These are phyloP conservation scores for Cladosporium sp. DNA, from an alignment of 2,329 filamentous ascomycete genomes.

Conservation along the genomic window DNA sequence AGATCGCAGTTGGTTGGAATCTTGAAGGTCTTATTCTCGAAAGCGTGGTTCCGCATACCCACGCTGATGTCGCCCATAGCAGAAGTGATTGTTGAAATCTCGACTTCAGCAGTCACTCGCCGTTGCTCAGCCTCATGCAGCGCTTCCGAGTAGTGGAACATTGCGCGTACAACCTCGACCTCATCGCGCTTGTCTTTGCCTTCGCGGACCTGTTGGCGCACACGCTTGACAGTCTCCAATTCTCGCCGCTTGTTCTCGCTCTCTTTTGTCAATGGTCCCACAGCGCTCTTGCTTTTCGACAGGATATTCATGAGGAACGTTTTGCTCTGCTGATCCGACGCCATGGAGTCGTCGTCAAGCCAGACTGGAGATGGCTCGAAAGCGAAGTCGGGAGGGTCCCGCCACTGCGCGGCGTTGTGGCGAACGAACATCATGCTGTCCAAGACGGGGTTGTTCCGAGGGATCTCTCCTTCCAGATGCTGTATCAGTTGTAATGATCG, in stretches of 20 bases:
- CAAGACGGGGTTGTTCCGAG: conserved; percentile 80
- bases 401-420: conserved; percentile 80
- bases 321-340: conserved; percentile 82
- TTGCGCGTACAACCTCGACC: conserved; percentile 76
- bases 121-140: conserved; percentile 82
- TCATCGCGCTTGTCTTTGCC: conserved; percentile 88
- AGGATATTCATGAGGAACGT: conserved; percentile 89
- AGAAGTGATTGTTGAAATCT: conserved; percentile 87
- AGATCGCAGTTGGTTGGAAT: conserved; percentile 98
- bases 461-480: conserved; percentile 75
- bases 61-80: conserved; percentile 90
- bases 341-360: conserved; percentile 88
- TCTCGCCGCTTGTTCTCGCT: conserved; percentile 84
- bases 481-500: conserved; percentile 71
- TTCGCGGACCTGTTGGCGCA: conserved; percentile 74
- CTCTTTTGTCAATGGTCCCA: conserved; percentile 77
- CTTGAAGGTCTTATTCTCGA: conserved; percentile 98
- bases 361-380: conserved; percentile 97
- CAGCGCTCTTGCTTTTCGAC: conserved; percentile 81
- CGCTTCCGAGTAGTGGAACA: conserved; percentile 81
- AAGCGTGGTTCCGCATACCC: conserved; percentile 92
- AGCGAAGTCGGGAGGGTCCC: conserved; percentile 78
- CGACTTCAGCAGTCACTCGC: conserved; percentile 84
- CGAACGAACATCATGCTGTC: conserved; percentile 98
- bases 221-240: conserved; percentile 72